Percentiles rank a stretch among this genome's conserved stretches.
These are phyloP conservation scores for Hirschfeldia incana DNA, from an alignment of 345 rosid species.

Conservation along the genomic window DNA sequence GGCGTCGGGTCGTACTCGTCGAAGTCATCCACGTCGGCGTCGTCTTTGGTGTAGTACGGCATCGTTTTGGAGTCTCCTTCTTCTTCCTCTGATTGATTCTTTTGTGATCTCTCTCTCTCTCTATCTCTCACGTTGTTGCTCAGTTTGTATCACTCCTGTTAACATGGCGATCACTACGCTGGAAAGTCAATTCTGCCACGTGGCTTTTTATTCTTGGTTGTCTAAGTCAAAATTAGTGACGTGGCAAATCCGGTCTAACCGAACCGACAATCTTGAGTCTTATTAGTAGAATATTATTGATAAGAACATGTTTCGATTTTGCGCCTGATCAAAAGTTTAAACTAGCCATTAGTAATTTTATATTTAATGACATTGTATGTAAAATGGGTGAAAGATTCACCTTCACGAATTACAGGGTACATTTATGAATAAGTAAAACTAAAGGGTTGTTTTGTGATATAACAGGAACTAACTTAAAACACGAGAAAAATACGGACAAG, in stretches of 20 bases:
- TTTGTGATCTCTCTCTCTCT: neutral
- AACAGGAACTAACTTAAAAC: neutral
- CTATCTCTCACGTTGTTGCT: neutral
- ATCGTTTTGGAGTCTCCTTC: constrained; percentile 35
- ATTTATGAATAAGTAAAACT: neutral
- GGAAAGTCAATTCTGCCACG: constrained; percentile 29
- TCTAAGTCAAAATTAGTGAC: neutral
- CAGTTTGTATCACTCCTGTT: neutral
- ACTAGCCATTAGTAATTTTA: too few species aligned
- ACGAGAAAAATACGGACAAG: neutral
- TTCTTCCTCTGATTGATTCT: neutral
- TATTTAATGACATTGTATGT: too few species aligned
- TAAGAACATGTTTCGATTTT: too few species aligned
- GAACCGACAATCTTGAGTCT: neutral
- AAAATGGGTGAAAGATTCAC: too few species aligned
- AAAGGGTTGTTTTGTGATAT: neutral
- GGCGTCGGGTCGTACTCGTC: constrained; percentile 82
- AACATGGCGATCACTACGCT: constrained; percentile 22
- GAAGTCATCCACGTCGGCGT: constrained; percentile 63
- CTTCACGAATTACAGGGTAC: neutral
- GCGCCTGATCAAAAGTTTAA: too few species aligned
- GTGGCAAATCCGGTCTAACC: neutral
- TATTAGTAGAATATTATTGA: too few species aligned
- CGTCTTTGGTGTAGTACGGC: constrained; percentile 74
- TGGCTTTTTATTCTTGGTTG: constrained; percentile 2